Evolutionary conservation across 2,329 filamentous ascomycete species (phyloP), one percentile per base, ranked within the genome.

Genomic region (Cercospora brassicicola): DNA sequence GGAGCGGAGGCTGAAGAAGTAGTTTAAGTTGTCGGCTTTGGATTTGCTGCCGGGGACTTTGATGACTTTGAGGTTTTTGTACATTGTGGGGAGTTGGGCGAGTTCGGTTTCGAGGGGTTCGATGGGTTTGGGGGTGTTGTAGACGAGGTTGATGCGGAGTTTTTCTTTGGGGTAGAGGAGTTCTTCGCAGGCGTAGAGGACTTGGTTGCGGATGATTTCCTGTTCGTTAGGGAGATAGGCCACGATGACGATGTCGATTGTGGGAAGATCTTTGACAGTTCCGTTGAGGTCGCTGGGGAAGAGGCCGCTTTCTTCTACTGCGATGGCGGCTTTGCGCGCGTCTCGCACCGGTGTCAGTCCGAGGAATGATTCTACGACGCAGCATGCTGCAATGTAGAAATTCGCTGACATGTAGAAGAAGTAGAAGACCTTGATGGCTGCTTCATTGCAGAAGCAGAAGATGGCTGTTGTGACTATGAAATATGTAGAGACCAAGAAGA

Each of bases 151-250:
- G 74, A 84, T 81, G 6, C 82, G 75, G n/a, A 84, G 79, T 69
- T 80, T 82, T 57, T 83, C 79, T 51, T 74, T 74, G 1, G 83
- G 82, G 62, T 84, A 84, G 8, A 80, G 75, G 23, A 84, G 78
- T 68, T 84, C 80, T 65, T 84, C 80, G 45, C 84, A 74, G 3
- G 81, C 81, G 69, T 84, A 84, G 28, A 81, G 74, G 13, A 82
- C 78, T 8, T 82, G 81, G 59, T 83, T 82, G 73, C 83, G 78
- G 70, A 84, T 83, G 62, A 84, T 84, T 62, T 84, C 82, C 72
- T 83, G 77, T 72, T 84, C 83, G 66, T 84, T 84, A 4, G 83
- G 83, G n/a, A 84, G 76, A 69, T 84, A 84, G 13, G 83, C 83
- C 2, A 84, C 83, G 64, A 84, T 83, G 63, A 84, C 76, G 48